Percentiles rank a stretch among this genome's conserved stretches.
Evolutionary conservation across 177 flowering plant genomes (phyloP).

Genomic region (Vitis hybrid): DNA sequence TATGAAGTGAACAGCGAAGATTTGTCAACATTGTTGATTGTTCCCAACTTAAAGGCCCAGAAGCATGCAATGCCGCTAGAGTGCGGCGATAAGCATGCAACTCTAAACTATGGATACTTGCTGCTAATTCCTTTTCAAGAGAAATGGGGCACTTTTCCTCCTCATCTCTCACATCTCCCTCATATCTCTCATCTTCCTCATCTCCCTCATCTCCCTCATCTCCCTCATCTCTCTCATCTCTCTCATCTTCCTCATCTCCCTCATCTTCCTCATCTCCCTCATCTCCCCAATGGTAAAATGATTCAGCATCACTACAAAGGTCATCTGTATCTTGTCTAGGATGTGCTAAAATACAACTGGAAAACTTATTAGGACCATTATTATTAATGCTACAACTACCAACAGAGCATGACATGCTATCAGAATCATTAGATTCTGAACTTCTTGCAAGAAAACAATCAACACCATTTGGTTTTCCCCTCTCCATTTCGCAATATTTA

Average conservation of each 20-base stretch:
- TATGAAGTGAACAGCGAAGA: slow-evolving; percentile 68
- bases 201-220: no score
- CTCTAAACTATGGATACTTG: slow-evolving; percentile 60
- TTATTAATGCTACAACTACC: slow-evolving; percentile 64
- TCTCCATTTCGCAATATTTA: slow-evolving; percentile 36
- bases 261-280: slow-evolving; percentile 1
- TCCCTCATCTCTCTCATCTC: no score
- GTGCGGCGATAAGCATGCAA: slow-evolving; percentile 74
- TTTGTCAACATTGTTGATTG: slow-evolving; percentile 69
- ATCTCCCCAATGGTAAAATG: slow-evolving; percentile 33
- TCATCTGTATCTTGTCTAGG: slow-evolving; percentile 34
- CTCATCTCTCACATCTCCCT: slow-evolving; percentile 19
- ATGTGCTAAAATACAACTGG: slow-evolving; percentile 19
- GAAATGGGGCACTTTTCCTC: slow-evolving; percentile 28
- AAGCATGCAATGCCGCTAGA: slow-evolving; percentile 65
- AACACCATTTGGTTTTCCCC: slow-evolving; percentile 28
- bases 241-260: no score
- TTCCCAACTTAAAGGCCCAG: slow-evolving; percentile 87
- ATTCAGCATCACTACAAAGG: slow-evolving; percentile 57
- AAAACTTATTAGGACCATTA: slow-evolving; percentile 22
- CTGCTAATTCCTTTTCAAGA: slow-evolving; percentile 40
- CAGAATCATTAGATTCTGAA: slow-evolving; percentile 42
- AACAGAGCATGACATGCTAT: slow-evolving; percentile 46
- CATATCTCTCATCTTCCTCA: no score
- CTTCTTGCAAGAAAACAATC: slow-evolving; percentile 27